Conservation (phyloP, 371 early-diverging fungal genomes). For the Saksenaea vasiformis region DNA sequence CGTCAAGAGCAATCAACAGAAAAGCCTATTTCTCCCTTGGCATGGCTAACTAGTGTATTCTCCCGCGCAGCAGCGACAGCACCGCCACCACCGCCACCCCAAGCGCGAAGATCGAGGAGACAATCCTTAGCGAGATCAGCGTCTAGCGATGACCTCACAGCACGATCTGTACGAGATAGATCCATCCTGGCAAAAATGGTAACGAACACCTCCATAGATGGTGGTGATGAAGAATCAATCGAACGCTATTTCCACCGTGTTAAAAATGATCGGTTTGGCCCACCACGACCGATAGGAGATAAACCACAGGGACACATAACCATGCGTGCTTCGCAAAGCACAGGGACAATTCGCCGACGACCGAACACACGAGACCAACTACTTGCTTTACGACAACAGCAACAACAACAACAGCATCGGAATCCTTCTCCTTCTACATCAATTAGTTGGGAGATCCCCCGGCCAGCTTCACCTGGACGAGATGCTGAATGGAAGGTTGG, state of each 20-base stretch:
- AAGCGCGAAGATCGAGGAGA: neutral
- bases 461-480: neutral
- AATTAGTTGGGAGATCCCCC: neutral
- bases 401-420: neutral
- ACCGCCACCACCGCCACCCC: neutral
- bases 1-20: slow-evolving; percentile 8
- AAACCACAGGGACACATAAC: neutral
- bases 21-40: slow-evolving; percentile 18
- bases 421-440: slow-evolving; percentile 2
- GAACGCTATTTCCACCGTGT: neutral
- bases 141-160: neutral
- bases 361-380: neutral
- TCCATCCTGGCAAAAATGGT: neutral
- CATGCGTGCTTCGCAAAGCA: slow-evolving; percentile 3
- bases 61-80: slow-evolving; percentile 6
- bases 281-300: neutral
- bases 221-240: neutral
- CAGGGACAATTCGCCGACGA: neutral
- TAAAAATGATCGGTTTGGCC: neutral
- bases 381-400: neutral
- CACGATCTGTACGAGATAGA: neutral
- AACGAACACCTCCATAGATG: neutral
- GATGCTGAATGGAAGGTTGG: slow-evolving; percentile 4
- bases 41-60: slow-evolving; percentile 38
- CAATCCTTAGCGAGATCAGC: neutral